Percentiles rank a stretch among this genome's conserved stretches.
phyloP scores from a whole-genome alignment of 108 stramenopile genomes.

The Stephanodiscus triporus region DNA sequence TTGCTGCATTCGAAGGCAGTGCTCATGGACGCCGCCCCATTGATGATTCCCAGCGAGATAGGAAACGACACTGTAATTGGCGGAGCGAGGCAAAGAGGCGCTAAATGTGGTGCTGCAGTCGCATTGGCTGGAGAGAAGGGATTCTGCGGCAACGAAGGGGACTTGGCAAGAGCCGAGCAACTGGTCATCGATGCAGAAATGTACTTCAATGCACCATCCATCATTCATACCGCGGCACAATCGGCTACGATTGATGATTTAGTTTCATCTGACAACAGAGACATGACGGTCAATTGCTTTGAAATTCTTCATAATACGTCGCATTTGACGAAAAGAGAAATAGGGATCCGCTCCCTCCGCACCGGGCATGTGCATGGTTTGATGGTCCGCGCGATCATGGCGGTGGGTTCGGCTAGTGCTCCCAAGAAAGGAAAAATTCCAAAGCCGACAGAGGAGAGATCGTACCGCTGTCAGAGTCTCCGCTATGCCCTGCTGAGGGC shows the following conservation, averaged over 20 bases:
- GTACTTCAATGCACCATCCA: conserved; percentile 62
- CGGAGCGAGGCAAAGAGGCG: conserved; percentile 18
- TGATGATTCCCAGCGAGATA: conserved; percentile 51
- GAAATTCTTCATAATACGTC: conserved; percentile 42
- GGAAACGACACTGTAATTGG: background rate
- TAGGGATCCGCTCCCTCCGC: conserved; percentile 48
- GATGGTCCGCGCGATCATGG: conserved; percentile 66
- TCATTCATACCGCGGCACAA: conserved; percentile 30
- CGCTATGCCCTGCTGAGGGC: conserved; percentile 32
- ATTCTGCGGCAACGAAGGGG: conserved; percentile 67
- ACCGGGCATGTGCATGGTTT: conserved; percentile 68
- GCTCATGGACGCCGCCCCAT: conserved; percentile 71
- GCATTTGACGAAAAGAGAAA: conserved; percentile 31
- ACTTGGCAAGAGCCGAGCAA: conserved; percentile 59
- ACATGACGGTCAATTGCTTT: conserved; percentile 60
- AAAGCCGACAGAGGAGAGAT: conserved; percentile 52
- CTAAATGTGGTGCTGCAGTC: conserved; percentile 17
- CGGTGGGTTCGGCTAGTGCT: conserved; percentile 60
- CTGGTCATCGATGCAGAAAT: conserved; percentile 62
- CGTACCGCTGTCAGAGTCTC: conserved; percentile 61
- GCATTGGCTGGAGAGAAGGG: conserved; percentile 61
- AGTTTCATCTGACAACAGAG: conserved; percentile 65
- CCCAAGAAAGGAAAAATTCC: conserved; percentile 82
- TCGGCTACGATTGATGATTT: conserved; percentile 16
- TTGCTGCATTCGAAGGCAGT: conserved; percentile 66